These are phyloP conservation scores for Cladosporium sp. DNA, from an alignment of 2,329 filamentous ascomycete species.

Conservation along the genomic window DNA sequence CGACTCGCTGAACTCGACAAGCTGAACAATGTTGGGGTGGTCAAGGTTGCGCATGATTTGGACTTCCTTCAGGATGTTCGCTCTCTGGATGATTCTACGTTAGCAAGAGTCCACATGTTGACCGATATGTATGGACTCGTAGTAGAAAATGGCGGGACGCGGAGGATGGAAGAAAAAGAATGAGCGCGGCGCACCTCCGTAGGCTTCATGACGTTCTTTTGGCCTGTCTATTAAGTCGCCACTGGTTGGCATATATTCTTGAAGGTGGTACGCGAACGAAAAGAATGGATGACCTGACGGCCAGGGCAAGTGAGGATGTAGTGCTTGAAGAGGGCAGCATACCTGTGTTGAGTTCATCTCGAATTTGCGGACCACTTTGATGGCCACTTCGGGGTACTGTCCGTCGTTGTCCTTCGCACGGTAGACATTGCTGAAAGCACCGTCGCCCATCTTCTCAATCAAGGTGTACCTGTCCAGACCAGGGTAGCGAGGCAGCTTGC, in stretches of 20 bases:
- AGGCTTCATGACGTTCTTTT: constrained; percentile 73
- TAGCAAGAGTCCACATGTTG: constrained; percentile 20
- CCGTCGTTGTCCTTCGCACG: constrained; percentile 76
- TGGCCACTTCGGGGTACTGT: constrained; percentile 71
- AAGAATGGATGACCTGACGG: background rate
- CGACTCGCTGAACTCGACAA: constrained; percentile 92
- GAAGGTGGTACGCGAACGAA: constrained; percentile 11
- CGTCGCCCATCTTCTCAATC: constrained; percentile 96
- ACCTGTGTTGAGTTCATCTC: constrained; percentile 99
- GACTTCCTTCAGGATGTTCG: constrained; percentile 97
- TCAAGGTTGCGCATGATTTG: constrained; percentile 98
- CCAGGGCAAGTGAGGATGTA: constrained; percentile 1
- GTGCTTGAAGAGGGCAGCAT: constrained; percentile 50
- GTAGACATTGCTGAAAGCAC: constrained; percentile 98
- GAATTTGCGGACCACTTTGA: constrained; percentile 98
- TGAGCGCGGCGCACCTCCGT: constrained; percentile 80
- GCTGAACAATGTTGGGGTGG: constrained; percentile 91
- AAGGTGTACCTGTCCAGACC: constrained; percentile 84
- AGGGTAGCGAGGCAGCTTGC: constrained; percentile 82
- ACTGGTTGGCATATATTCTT: constrained; percentile 19
- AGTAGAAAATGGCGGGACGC: constrained; percentile 21
- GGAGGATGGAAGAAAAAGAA: constrained; percentile 19
- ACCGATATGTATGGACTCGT: constrained; percentile 18
- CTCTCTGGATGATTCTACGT: constrained; percentile 61
- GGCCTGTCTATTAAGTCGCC: constrained; percentile 31